Evolutionary conservation across 805 yeast genomes (phyloP).

Genomic region (Starmerella vitae): DNA sequence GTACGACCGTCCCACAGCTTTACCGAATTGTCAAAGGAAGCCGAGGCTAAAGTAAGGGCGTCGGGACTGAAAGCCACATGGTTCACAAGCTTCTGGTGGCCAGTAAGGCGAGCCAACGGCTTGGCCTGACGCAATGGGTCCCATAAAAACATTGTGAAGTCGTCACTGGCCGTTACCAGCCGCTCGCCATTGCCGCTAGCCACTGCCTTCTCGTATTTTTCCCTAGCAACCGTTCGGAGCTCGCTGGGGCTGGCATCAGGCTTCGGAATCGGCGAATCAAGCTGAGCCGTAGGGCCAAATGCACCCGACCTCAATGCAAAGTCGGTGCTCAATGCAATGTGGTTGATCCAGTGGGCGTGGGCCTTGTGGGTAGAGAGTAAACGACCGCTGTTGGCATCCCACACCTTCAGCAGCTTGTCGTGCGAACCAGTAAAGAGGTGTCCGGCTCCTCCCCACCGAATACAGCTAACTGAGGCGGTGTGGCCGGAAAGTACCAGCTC

Average conservation of each 20-base stretch:
- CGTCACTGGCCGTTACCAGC: conserved; percentile 90
- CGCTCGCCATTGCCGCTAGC: conserved; percentile 52
- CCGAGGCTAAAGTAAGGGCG: conserved; percentile 78
- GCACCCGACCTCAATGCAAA: conserved; percentile 78
- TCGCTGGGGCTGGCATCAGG: conserved; percentile 29
- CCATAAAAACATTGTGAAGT: conserved; percentile 96
- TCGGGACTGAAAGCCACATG: conserved; percentile 95
- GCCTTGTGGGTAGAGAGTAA: conserved; percentile 66
- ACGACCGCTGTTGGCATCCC: conserved; percentile 73
- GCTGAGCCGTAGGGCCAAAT: conserved; percentile 36
- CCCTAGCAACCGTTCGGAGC: conserved; percentile 47
- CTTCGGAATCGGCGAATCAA: conserved; percentile 29
- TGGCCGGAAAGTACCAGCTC: conserved; percentile 72
- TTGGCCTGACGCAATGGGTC: conserved; percentile 69
- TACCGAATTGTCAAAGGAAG: conserved; percentile 89
- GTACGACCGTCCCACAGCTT: conserved; percentile 93
- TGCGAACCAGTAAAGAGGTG: conserved; percentile 80
- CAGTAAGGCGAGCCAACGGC: conserved; percentile 89
- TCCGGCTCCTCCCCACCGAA: conserved; percentile 92
- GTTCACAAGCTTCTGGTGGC: conserved; percentile 92
- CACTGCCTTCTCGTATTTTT: conserved; percentile 48
- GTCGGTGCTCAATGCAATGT: conserved; percentile 81
- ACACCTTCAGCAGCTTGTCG: conserved; percentile 82
- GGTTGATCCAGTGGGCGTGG: conserved; percentile 98
- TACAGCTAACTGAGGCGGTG: conserved; percentile 77